These are phyloP conservation scores for Penicillium decumbens DNA, from an alignment of 2,329 filamentous ascomycete genomes.

Conservation along the genomic window DNA sequence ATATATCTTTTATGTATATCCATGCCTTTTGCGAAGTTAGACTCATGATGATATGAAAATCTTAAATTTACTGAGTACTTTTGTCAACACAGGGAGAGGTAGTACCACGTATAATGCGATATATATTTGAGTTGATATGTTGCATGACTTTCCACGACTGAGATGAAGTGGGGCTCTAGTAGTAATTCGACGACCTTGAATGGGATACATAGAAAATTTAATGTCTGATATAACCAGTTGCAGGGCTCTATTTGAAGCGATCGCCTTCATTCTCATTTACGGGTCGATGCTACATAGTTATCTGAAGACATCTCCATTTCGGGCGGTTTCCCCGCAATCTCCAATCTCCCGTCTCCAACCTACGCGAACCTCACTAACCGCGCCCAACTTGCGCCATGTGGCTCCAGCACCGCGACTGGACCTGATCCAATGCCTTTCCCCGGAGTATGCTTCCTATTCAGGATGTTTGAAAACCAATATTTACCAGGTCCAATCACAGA, in stretches of 20 bases:
- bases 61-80: slow-evolving; percentile 1
- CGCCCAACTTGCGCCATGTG: background rate
- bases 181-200: no score
- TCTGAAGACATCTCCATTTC: background rate
- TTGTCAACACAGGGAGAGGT: background rate
- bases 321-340: background rate
- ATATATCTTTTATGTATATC: slow-evolving; percentile 6
- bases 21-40: slow-evolving; percentile 1
- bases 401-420: background rate
- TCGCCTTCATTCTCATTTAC: no score
- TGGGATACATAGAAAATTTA: no score
- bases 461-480: background rate
- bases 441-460: background rate
- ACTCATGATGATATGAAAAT: slow-evolving; percentile 1
- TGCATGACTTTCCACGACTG: background rate
- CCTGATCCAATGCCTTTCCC: background rate
- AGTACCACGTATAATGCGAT: slow-evolving; percentile 4
- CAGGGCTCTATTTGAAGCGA: no score
- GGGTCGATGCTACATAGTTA: no score
- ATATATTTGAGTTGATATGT: background rate
- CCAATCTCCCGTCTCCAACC: background rate
- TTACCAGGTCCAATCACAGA: slow-evolving; percentile 9
- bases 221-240: no score
- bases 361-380: background rate
- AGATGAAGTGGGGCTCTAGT: background rate